phyloP scores from a whole-genome alignment of 495 filamentous ascomycete genomes.

The Lophium mytilinum region DNA sequence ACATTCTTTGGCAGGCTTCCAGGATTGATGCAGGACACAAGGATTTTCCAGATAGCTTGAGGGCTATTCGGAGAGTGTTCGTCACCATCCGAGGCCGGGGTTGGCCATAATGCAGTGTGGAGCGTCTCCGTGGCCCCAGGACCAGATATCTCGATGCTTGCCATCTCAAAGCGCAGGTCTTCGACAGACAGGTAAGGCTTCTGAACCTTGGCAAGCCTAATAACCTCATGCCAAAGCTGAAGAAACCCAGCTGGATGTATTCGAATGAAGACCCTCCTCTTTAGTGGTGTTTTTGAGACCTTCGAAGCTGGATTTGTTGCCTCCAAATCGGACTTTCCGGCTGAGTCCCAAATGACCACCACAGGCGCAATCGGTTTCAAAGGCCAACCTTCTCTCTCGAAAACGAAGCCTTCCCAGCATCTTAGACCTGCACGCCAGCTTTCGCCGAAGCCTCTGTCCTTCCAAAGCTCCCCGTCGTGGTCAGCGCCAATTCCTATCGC shows the following conservation, averaged over 20 bases:
- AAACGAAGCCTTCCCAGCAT: slow-evolving; percentile 58
- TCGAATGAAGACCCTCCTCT: slow-evolving; percentile 60
- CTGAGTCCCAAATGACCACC: slow-evolving; percentile 59
- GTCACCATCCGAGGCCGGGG: slow-evolving; percentile 27
- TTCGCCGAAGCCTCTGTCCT: slow-evolving; percentile 42
- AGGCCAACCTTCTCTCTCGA: slow-evolving; percentile 44
- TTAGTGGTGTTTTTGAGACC: slow-evolving; percentile 29
- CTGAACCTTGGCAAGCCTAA: slow-evolving; percentile 60
- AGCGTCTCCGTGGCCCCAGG: slow-evolving; percentile 78
- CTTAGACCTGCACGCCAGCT: slow-evolving; percentile 72
- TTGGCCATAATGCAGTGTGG: slow-evolving; percentile 58
- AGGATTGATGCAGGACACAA: slow-evolving; percentile 66
- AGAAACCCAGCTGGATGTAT: slow-evolving; percentile 85
- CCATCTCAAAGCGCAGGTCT: slow-evolving; percentile 88
- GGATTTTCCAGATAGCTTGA: slow-evolving; percentile 49
- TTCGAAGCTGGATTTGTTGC: slow-evolving; percentile 35
- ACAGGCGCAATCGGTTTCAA: slow-evolving; percentile 63
- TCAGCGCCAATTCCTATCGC: slow-evolving; percentile 52
- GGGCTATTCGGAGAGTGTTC: slow-evolving; percentile 36
- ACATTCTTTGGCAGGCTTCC: slow-evolving; percentile 65
- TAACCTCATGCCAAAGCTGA: slow-evolving; percentile 71
- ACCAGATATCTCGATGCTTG: slow-evolving; percentile 82
- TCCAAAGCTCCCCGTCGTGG: slow-evolving; percentile 36
- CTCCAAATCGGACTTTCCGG: not conserved
- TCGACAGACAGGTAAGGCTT: slow-evolving; percentile 69